These are phyloP conservation scores for Populus hybrid DNA, from an alignment of 441 rosid genomes.

Conservation along the genomic window DNA sequence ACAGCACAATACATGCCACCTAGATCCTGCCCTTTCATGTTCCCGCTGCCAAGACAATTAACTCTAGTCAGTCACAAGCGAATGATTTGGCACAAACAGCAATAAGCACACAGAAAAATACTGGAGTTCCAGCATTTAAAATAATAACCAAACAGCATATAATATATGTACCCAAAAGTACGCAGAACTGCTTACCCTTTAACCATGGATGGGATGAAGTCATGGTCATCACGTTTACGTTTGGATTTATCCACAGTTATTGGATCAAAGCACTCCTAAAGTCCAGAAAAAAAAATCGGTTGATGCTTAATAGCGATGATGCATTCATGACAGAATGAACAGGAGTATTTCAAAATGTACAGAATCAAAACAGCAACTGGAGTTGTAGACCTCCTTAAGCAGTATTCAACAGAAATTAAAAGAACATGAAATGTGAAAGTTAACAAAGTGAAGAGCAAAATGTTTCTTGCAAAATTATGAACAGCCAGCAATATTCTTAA, in stretches of 20 bases:
- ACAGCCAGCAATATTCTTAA: slow-evolving; percentile 2
- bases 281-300: not conserved
- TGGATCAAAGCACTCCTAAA: slow-evolving; percentile 82
- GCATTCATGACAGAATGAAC: not conserved
- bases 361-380: not conserved
- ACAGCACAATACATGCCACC: slow-evolving; percentile 83
- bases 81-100: not conserved
- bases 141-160: not conserved
- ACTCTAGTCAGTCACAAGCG: not conserved
- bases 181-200: slow-evolving; percentile 54
- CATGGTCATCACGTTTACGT: slow-evolving; percentile 32
- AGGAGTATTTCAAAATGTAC: not conserved
- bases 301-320: not conserved
- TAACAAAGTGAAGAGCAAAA: not conserved
- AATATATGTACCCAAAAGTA: not conserved
- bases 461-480: not conserved
- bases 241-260: slow-evolving; percentile 52
- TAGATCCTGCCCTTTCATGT: slow-evolving; percentile 57
- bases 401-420: not conserved
- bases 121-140: not conserved
- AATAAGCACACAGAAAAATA: not conserved
- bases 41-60: slow-evolving; percentile 43
- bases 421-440: not conserved
- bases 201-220: slow-evolving; percentile 83
- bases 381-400: not conserved